Base-by-base conservation (phyloP, 2,329 filamentous ascomycete genomes). In the Aspergillus ochraceus region DNA sequence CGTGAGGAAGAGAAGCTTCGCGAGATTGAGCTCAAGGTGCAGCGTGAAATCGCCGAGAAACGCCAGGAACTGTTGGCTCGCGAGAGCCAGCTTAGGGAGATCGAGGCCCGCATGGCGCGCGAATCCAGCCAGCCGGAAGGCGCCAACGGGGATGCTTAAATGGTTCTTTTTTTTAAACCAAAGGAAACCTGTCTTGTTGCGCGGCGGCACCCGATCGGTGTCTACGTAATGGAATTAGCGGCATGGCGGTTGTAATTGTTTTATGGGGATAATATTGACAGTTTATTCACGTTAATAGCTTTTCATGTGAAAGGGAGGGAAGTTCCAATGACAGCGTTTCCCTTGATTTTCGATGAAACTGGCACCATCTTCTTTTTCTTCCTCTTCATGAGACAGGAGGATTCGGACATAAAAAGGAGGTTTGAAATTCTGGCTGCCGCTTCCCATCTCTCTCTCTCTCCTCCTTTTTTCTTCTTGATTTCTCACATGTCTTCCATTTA, bases 1-100 rank as follows among this genome's bases (percentile, higher is more conserved):
- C 92, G 95, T 74, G 95, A 99, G 81, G 95, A 99, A 83, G 95
- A 99, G 90, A 99, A 99, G 85, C 89, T 99, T 66, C 91, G 95
- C 79, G 95, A 99, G 83, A 98, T 99, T 77, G 95, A 99, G 78
- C 85, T 97, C 83, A 99, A 99, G 89, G 95, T 99, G 65, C 95
- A 99, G 83, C 91, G 95, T 76, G 95, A 99, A 81, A 99, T 99
- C 84, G 97, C 97, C 82, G 95, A 98, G 87, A 99, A 99, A 88
- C 89, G 95, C 82, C 95, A 99, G 83, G 95, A 99, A 81, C 86
- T 99, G 64, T 78, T 99, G 80, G 95, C 95, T 66, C 92, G 95
- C 79, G 95, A 99, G 83, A 97, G 92, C 74, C 95, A 99, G 83
- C 88, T 99, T 71, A 94, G 95, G 80, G 95, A 99, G 84, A 97